phyloP scores from a whole-genome alignment of 2,329 filamentous ascomycete species.

The Fusarium sp. region DNA sequence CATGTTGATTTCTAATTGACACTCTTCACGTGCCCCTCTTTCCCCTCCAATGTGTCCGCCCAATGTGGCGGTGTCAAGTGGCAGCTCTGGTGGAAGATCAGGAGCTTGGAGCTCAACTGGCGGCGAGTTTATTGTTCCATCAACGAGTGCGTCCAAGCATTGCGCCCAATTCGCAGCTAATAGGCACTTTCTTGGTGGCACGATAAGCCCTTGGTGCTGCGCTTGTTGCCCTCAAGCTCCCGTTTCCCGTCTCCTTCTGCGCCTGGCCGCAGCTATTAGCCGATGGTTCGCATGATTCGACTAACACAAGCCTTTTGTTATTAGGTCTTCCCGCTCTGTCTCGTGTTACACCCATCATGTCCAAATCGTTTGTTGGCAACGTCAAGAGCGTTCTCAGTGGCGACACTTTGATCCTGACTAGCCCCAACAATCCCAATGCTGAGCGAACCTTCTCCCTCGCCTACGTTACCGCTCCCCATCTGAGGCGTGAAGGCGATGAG shows the following conservation, averaged over 20 bases:
- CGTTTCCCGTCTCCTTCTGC: not conserved
- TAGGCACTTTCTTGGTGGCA: not conserved
- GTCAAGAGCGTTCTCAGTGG: constrained; percentile 96
- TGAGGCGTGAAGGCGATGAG: constrained; percentile 92
- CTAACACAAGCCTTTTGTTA: constrained; percentile 26
- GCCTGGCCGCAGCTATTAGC: not conserved
- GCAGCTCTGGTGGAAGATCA: not conserved
- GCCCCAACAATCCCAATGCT: constrained; percentile 81
- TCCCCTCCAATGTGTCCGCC: not conserved
- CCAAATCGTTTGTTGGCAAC: constrained; percentile 71
- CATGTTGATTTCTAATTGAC: not conserved
- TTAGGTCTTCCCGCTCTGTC: constrained; percentile 38
- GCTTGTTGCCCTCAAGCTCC: not conserved
- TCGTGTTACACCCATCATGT: constrained; percentile 54
- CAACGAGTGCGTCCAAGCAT: not conserved
- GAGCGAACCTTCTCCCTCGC: constrained; percentile 92
- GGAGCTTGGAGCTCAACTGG: constrained; percentile 26
- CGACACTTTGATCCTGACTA: constrained; percentile 88
- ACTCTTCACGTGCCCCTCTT: constrained; percentile 1
- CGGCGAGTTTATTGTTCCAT: constrained; percentile 3
- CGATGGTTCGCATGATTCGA: constrained; percentile 3
- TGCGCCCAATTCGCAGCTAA: not conserved
- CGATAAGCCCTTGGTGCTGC: not conserved
- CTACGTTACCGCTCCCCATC: constrained; percentile 88
- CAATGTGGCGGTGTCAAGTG: constrained; percentile 35